These are phyloP conservation scores for Naganishia antarctica DNA, from an alignment of 768 basidiomycete species.

Conservation along the genomic window DNA sequence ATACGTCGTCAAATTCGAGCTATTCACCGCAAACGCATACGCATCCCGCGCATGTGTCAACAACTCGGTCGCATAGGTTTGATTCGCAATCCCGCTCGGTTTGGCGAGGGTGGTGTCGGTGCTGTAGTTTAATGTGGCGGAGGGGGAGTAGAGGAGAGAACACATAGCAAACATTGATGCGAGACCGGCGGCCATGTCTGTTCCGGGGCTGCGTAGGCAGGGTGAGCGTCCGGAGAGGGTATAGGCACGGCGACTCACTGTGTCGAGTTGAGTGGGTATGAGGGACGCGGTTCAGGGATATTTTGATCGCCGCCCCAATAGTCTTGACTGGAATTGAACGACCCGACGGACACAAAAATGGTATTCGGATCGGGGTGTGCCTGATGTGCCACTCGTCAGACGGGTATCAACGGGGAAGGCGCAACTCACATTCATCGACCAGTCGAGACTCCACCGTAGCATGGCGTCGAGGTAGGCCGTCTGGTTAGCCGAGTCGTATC, in stretches of 20 bases:
- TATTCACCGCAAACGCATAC: slow-evolving; percentile 68
- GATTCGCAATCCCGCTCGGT: slow-evolving; percentile 50
- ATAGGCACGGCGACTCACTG: slow-evolving; percentile 44
- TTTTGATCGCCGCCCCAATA: slow-evolving; percentile 80
- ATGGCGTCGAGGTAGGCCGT: slow-evolving; percentile 86
- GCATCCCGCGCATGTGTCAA: slow-evolving; percentile 69
- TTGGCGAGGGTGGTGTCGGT: slow-evolving; percentile 52
- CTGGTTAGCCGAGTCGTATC: slow-evolving; percentile 79
- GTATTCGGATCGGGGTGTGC: slow-evolving; percentile 71
- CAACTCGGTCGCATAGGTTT: slow-evolving; percentile 66
- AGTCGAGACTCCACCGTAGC: slow-evolving; percentile 84
- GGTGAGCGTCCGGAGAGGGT: background rate
- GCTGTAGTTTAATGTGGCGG: slow-evolving; percentile 55
- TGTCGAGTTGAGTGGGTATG: slow-evolving; percentile 71
- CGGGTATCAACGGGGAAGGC: background rate
- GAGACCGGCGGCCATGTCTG: slow-evolving; percentile 77
- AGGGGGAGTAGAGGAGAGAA: slow-evolving; percentile 68
- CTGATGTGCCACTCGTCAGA: slow-evolving; percentile 50
- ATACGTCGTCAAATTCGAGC: slow-evolving; percentile 50
- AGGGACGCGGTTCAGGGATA: slow-evolving; percentile 69
- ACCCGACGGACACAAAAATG: slow-evolving; percentile 71
- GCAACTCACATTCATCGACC: slow-evolving; percentile 71
- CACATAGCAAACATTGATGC: slow-evolving; percentile 85
- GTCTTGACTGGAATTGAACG: slow-evolving; percentile 61
- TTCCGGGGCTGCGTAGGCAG: slow-evolving; percentile 64